These are phyloP conservation scores for Chenopodium formosanum DNA, from an alignment of 148 eudicot genomes.

Conservation along the genomic window DNA sequence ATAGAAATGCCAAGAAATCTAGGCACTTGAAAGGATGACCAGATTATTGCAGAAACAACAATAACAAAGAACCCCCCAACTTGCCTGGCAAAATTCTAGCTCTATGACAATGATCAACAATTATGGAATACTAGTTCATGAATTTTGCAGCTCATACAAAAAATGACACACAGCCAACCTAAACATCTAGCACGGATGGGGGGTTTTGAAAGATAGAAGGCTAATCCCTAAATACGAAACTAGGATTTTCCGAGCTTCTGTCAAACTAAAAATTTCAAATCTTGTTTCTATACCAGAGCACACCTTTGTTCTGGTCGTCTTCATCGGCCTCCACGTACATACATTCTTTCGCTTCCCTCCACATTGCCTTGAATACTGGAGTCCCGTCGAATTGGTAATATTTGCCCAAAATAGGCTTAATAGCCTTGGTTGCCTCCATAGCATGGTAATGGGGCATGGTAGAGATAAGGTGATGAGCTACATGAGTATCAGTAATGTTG, in stretches of 20 bases:
- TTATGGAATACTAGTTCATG: background rate
- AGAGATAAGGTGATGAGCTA: conserved; percentile 82
- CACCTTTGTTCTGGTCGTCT: conserved; percentile 50
- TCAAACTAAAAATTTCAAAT: background rate
- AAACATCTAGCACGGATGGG: conserved; percentile 3
- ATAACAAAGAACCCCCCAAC: conserved; percentile 11
- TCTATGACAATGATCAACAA: conserved; percentile 7
- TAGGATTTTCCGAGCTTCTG: conserved; percentile 8
- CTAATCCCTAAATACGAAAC: background rate
- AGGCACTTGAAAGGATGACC: conserved; percentile 2
- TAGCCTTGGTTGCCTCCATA: conserved; percentile 85
- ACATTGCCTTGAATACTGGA: conserved; percentile 59
- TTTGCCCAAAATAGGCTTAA: conserved; percentile 67
- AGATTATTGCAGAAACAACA: conserved; percentile 20
- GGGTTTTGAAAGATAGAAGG: background rate
- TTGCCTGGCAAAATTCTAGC: background rate
- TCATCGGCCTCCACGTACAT: conserved; percentile 69
- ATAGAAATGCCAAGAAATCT: background rate
- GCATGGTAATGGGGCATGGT: conserved; percentile 94
- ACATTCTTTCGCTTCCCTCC: conserved; percentile 83
- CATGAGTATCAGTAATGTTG: conserved; percentile 81
- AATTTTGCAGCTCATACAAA: background rate
- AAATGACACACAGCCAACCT: background rate
- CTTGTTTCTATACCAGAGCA: conserved; percentile 84
- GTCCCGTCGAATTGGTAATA: conserved; percentile 73